These are phyloP conservation scores for Nicotiana otophora DNA, from an alignment of 257 asterid genomes.

Conservation along the genomic window DNA sequence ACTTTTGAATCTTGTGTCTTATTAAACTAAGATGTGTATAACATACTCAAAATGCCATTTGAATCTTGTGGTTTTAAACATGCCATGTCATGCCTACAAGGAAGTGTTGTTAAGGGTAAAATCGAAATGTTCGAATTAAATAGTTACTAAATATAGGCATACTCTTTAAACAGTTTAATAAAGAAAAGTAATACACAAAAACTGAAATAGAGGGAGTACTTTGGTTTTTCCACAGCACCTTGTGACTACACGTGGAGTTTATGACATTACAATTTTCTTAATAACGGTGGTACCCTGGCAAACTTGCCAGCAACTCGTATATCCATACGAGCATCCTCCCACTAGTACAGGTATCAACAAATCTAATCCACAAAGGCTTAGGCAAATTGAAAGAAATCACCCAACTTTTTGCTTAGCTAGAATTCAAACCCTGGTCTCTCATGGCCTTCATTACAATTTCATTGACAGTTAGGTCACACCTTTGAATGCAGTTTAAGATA, in stretches of 20 bases:
- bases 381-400: background rate
- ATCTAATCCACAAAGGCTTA: background rate
- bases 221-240: background rate
- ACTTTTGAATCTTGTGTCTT: too few relatives aligned
- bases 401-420: background rate
- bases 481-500: background rate
- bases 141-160: too few relatives aligned
- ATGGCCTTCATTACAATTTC: background rate
- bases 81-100: too few relatives aligned
- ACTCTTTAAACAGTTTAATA: too few relatives aligned
- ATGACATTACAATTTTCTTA: background rate
- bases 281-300: background rate
- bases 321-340: background rate
- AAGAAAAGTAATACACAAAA: too few relatives aligned
- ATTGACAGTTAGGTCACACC: background rate
- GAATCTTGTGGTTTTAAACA: too few relatives aligned
- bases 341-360: background rate
- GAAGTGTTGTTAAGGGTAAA: too few relatives aligned
- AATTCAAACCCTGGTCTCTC: background rate
- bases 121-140: too few relatives aligned
- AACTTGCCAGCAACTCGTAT: background rate
- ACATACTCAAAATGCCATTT: too few relatives aligned
- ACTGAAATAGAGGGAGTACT: background rate
- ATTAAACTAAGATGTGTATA: too few relatives aligned
- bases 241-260: background rate